Evolutionary conservation across 2,329 filamentous ascomycete species (phyloP).

Genomic region (Colletotrichum sp.): DNA sequence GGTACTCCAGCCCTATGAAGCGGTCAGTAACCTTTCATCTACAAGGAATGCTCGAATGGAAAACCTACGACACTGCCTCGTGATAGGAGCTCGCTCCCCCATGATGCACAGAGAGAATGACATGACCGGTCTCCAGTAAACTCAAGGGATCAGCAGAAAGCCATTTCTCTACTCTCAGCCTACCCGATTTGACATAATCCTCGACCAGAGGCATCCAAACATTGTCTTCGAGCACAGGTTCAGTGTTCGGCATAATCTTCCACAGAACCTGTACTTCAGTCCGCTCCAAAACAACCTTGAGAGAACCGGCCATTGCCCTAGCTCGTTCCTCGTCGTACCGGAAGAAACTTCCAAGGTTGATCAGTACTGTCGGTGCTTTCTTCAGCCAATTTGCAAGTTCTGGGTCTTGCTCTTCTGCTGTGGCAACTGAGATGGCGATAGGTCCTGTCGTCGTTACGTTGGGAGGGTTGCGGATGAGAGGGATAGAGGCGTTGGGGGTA

Average conservation of each 20-base stretch:
- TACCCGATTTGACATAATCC: conserved; percentile 23
- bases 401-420: conserved; percentile 27
- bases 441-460: conserved; percentile 27
- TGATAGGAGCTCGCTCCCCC: conserved; percentile 47
- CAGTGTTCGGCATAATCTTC: conserved; percentile 23
- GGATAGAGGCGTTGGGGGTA: conserved; percentile 27
- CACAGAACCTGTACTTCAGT: conserved; percentile 36
- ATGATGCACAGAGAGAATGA: conserved; percentile 41
- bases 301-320: conserved; percentile 28
- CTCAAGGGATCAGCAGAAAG: conserved; percentile 34
- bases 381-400: conserved; percentile 28
- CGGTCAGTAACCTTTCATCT: background rate
- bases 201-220: conserved; percentile 14
- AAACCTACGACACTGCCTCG: conserved; percentile 46
- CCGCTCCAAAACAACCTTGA: conserved; percentile 25
- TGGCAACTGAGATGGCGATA: conserved; percentile 23
- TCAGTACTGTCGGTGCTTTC: conserved; percentile 26
- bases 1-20: conserved; percentile 43
- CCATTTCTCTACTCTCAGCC: conserved; percentile 32
- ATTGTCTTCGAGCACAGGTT: conserved; percentile 21
- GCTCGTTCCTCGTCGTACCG: conserved; percentile 27
- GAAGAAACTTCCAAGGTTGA: conserved; percentile 30
- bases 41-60: background rate
- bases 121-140: conserved; percentile 38
- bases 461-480: conserved; percentile 24